These are phyloP conservation scores for Colletotrichum gigasporum DNA, from an alignment of 2,329 filamentous ascomycete genomes.

Conservation along the genomic window DNA sequence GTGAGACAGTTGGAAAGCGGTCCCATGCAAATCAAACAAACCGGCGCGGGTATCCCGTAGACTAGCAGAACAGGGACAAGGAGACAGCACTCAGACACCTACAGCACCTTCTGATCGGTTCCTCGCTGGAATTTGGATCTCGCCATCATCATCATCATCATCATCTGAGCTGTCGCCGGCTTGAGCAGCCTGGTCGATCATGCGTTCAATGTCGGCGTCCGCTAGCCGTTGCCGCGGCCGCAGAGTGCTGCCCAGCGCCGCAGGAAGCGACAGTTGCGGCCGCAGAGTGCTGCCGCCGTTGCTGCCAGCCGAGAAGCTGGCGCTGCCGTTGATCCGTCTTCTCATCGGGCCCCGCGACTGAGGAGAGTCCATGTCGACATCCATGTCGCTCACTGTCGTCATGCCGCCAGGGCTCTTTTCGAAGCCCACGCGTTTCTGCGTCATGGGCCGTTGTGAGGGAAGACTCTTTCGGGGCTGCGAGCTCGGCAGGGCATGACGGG, in stretches of 20 bases:
- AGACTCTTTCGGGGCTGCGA: conserved; percentile 61
- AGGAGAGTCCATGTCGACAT: conserved; percentile 47
- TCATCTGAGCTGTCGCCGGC: conserved; percentile 65
- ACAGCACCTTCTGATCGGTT: conserved; percentile 39
- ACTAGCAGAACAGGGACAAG: not conserved
- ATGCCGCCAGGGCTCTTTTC: conserved; percentile 53
- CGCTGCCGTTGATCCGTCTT: conserved; percentile 40
- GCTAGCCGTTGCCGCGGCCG: conserved; percentile 53
- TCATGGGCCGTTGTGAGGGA: conserved; percentile 56
- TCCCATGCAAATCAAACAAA: not conserved
- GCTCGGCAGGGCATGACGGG: conserved; percentile 53
- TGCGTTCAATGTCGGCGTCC: conserved; percentile 67
- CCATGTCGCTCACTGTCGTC: conserved; percentile 56
- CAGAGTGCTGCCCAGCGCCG: conserved; percentile 52
- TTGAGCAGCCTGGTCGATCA: conserved; percentile 63
- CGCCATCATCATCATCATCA: conserved; percentile 60
- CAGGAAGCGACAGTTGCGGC: conserved; percentile 58
- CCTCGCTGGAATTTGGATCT: conserved; percentile 59
- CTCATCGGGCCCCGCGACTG: conserved; percentile 43
- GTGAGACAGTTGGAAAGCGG: not conserved
- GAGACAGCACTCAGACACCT: conserved; percentile 17
- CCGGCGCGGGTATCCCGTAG: not conserved
- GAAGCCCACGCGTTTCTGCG: conserved; percentile 57
- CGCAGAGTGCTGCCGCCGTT: conserved; percentile 36
- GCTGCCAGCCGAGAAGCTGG: conserved; percentile 29